Percentiles rank a stretch among this genome's conserved stretches.
Conservation (phyloP, 495 filamentous ascomycete species). For the Tetracladium setigerum region DNA sequence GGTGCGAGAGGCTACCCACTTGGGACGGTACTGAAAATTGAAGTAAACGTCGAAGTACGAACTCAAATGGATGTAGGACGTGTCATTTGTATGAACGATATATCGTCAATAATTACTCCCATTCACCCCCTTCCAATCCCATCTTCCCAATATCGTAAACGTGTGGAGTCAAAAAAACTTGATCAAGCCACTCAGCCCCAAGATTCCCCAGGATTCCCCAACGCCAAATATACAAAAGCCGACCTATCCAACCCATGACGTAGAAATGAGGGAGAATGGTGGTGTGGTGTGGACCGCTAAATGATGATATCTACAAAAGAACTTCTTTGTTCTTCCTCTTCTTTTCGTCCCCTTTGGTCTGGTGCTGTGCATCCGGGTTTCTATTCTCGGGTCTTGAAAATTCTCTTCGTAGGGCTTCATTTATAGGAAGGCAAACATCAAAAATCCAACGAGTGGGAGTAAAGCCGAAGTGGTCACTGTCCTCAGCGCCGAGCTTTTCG, state of each 20-base stretch:
- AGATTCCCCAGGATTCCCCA: background rate
- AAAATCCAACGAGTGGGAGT: slow-evolving; percentile 3
- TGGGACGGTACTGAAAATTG: no score
- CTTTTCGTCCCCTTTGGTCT: background rate
- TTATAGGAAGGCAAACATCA: slow-evolving; percentile 9
- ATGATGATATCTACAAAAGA: slow-evolving; percentile 2
- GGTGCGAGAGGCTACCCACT: no score
- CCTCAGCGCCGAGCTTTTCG: slow-evolving; percentile 3
- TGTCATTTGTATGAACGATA: no score
- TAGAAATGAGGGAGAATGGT: background rate
- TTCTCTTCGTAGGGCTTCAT: background rate
- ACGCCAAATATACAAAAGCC: slow-evolving; percentile 1
- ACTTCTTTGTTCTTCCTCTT: background rate
- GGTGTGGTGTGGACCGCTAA: no score
- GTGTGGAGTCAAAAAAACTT: no score
- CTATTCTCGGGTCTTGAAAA: background rate
- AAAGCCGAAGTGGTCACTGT: slow-evolving; percentile 8
- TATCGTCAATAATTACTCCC: no score
- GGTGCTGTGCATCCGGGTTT: no score
- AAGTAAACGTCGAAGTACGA: no score
- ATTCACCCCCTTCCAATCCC: no score
- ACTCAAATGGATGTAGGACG: no score
- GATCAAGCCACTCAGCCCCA: no score
- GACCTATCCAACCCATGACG: background rate
- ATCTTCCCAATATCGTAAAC: no score